phyloP scores from a whole-genome alignment of 176 grass and related monocot species.

The Puya raimondii region DNA sequence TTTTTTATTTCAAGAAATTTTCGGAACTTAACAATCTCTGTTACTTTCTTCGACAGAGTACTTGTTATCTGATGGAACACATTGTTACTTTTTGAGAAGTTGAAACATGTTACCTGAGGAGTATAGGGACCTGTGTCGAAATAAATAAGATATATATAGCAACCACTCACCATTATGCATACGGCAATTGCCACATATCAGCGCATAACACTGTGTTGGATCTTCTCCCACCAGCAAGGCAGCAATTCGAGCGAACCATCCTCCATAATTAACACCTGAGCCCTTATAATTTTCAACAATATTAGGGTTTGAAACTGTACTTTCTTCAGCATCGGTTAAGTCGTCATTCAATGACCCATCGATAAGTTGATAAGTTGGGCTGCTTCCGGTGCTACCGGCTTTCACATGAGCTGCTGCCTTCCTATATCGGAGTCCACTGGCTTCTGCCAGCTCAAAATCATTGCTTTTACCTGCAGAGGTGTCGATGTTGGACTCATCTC shows the following conservation, averaged over 20 bases:
- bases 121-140: no score
- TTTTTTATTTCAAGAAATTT: no score
- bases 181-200: slow-evolving; percentile 80
- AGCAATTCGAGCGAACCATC: slow-evolving; percentile 77
- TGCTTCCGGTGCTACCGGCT: slow-evolving; percentile 1
- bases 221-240: slow-evolving; percentile 94
- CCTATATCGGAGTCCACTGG: slow-evolving; percentile 46
- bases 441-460: slow-evolving; percentile 24
- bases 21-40: no score
- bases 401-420: slow-evolving; percentile 20
- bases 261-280: slow-evolving; percentile 35
- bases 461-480: slow-evolving; percentile 20
- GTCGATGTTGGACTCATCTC: slow-evolving; percentile 4
- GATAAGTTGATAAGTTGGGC: slow-evolving; percentile 18
- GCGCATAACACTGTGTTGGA: slow-evolving; percentile 79
- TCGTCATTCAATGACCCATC: slow-evolving; percentile 22
- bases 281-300: slow-evolving; percentile 53
- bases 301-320: slow-evolving; percentile 29
- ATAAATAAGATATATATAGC: background rate
- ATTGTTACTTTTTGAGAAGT: no score
- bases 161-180: slow-evolving; percentile 72
- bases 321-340: slow-evolving; percentile 37
- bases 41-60: no score
- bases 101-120: no score
- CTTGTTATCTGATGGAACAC: no score